Evolutionary conservation across 2,329 filamentous ascomycete species (phyloP).

Genomic region (Botrytis hyacinthi): DNA sequence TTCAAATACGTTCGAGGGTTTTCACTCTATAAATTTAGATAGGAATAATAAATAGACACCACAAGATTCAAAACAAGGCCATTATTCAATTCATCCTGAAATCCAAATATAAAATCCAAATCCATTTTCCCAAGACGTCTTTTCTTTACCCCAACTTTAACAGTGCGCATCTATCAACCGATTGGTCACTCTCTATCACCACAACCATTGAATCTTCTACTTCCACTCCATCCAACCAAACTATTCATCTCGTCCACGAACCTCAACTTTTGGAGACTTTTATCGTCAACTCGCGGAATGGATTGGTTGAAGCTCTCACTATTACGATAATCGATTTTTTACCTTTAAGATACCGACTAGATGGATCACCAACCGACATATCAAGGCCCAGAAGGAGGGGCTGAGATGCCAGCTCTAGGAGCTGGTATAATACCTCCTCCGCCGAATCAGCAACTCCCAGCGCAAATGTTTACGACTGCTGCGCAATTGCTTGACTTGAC

Average conservation of each 20-base stretch:
- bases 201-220: background rate
- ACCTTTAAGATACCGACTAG: slow-evolving; percentile 33
- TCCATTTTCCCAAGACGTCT: background rate
- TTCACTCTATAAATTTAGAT: background rate
- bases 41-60: background rate
- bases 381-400: slow-evolving; percentile 35
- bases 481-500: slow-evolving; percentile 94
- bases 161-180: slow-evolving; percentile 10
- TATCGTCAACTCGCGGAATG: slow-evolving; percentile 28
- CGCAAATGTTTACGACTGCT: slow-evolving; percentile 98
- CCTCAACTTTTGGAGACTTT: background rate
- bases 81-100: background rate
- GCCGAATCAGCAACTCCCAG: slow-evolving; percentile 65
- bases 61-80: background rate
- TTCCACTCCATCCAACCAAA: slow-evolving; percentile 6
- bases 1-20: background rate
- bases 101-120: background rate
- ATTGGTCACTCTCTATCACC: slow-evolving; percentile 6
- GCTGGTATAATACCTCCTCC: slow-evolving; percentile 29
- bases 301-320: slow-evolving; percentile 28
- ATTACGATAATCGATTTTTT: slow-evolving; percentile 26
- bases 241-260: slow-evolving; percentile 14
- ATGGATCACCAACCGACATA: slow-evolving; percentile 56
- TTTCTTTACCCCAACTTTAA: background rate
- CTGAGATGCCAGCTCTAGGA: slow-evolving; percentile 26